A percentile compares a stretch with the other conserved stretches of the same genome.
These are phyloP conservation scores for Termitomyces sp. DNA, from an alignment of 768 basidiomycete species.

Conservation along the genomic window DNA sequence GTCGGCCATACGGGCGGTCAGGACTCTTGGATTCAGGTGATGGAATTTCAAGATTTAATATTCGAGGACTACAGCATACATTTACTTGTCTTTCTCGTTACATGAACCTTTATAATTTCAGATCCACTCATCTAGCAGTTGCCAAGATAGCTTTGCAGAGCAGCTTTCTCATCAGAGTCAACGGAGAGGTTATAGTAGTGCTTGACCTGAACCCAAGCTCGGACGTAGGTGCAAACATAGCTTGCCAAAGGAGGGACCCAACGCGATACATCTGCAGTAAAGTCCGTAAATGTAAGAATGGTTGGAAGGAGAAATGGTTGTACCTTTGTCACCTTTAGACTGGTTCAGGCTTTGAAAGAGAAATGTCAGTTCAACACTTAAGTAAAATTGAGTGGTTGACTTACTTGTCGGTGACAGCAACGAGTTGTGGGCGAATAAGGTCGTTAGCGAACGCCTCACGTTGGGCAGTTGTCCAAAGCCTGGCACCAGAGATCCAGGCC, in stretches of 20 bases:
- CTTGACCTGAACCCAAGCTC: conserved; percentile 54
- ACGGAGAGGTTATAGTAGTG: conserved; percentile 45
- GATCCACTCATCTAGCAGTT: not conserved
- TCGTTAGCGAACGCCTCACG: conserved; percentile 56
- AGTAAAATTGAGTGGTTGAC: conserved; percentile 9
- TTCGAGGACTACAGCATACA: not conserved
- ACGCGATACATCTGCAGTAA: conserved; percentile 38
- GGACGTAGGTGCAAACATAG: conserved; percentile 50
- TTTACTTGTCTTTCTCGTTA: not conserved
- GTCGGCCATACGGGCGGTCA: not conserved
- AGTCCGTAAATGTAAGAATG: not conserved
- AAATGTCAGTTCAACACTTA: not conserved
- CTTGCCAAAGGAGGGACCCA: conserved; percentile 49
- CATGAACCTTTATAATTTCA: not conserved
- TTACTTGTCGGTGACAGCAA: conserved; percentile 43
- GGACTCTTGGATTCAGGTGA: not conserved
- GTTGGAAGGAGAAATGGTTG: not conserved
- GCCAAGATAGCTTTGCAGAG: conserved; percentile 36
- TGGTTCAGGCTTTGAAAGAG: conserved; percentile 34
- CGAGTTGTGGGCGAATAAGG: conserved; percentile 49
- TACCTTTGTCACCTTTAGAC: conserved; percentile 48
- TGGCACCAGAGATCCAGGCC: conserved; percentile 58
- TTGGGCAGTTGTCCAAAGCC: conserved; percentile 46
- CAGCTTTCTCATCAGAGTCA: conserved; percentile 49
- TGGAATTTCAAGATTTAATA: not conserved